Percentiles rank a stretch among this genome's conserved stretches.
These are phyloP conservation scores for Candida dendrica DNA, from an alignment of 805 yeast genomes.

Conservation along the genomic window DNA sequence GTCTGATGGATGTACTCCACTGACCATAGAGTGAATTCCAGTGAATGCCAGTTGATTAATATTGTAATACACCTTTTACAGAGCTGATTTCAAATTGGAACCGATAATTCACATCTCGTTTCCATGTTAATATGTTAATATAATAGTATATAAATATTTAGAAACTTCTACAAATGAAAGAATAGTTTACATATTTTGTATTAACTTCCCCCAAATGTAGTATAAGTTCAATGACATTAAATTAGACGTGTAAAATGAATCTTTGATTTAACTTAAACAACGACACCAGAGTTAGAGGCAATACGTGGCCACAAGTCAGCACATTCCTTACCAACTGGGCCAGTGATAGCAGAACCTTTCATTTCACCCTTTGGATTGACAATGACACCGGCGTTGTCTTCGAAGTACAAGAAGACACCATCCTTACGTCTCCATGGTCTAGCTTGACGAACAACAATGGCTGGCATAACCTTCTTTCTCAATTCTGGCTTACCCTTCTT, in stretches of 20 bases:
- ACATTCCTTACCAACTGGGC: slow-evolving; percentile 99
- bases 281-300: slow-evolving; percentile 99
- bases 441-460: slow-evolving; percentile 97
- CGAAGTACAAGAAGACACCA: slow-evolving; percentile 98
- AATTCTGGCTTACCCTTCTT: slow-evolving; percentile 99
- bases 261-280: slow-evolving; percentile 57
- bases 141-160: too few relatives aligned
- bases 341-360: slow-evolving; percentile 99
- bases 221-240: slow-evolving; percentile 19
- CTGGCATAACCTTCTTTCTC: slow-evolving; percentile 99
- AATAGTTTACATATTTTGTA: slow-evolving; percentile 2
- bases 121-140: too few relatives aligned
- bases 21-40: too few relatives aligned
- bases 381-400: slow-evolving; percentile 99
- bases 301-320: slow-evolving; percentile 99
- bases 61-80: too few relatives aligned
- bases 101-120: too few relatives aligned
- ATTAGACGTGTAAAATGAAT: slow-evolving; percentile 5
- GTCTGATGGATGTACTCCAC: too few relatives aligned
- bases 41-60: too few relatives aligned
- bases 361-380: slow-evolving; percentile 99
- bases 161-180: background rate
- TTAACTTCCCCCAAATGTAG: slow-evolving; percentile 7
- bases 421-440: slow-evolving; percentile 99
- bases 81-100: too few relatives aligned